A percentile compares a stretch with the other conserved stretches of the same genome.
phyloP scores from a whole-genome alignment of 169 alveolate genomes.

The Eimeria sp. region DNA sequence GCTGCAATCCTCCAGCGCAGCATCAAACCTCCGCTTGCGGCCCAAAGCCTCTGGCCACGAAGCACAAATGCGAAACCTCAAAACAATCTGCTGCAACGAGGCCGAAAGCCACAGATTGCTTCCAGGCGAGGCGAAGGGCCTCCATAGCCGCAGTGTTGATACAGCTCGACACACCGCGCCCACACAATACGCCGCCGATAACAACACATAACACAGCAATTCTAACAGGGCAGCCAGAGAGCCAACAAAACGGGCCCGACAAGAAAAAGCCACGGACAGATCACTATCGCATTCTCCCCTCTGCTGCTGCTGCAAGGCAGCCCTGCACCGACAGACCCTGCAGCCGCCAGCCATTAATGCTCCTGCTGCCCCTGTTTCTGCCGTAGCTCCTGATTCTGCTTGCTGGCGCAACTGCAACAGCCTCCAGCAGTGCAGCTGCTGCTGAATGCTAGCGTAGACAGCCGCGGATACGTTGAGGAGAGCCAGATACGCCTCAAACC shows the following conservation, averaged over 20 bases:
- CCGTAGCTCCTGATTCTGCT: conserved; percentile 40
- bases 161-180: conserved; percentile 21
- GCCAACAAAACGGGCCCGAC: background rate
- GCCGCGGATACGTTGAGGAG: conserved; percentile 41
- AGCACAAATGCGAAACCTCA: background rate
- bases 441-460: conserved; percentile 44
- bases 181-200: background rate
- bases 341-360: background rate
- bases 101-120: conserved; percentile 50
- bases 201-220: background rate
- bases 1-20: background rate
- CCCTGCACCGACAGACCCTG: background rate
- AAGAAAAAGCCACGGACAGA: background rate
- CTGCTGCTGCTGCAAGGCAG: conserved; percentile 14
- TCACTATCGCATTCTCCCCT: background rate
- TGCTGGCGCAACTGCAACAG: conserved; percentile 63
- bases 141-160: conserved; percentile 29
- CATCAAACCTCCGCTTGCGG: conserved; percentile 30
- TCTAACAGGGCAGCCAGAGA: background rate
- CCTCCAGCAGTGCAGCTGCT: conserved; percentile 76
- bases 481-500: conserved; percentile 46
- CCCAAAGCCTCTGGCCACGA: conserved; percentile 57
- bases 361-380: conserved; percentile 28
- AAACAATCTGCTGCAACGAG: conserved; percentile 28
- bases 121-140: background rate